Percentiles rank a stretch among this genome's conserved stretches.
Conservation (phyloP, 768 basidiomycete species). For the Suillus weaverae region DNA sequence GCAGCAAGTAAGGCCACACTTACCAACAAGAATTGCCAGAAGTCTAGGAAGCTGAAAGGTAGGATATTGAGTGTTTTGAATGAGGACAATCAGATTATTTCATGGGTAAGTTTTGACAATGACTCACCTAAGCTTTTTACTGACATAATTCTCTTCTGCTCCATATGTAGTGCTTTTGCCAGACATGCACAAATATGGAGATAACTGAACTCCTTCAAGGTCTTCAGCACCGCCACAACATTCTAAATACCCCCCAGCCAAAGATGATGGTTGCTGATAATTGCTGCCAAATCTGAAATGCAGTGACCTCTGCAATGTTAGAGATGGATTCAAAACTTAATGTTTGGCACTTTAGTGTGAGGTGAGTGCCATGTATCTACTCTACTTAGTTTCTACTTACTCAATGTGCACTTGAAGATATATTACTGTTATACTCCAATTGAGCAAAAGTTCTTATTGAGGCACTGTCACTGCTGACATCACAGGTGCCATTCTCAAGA, state of each 20-base stretch:
- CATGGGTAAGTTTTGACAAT: slow-evolving; percentile 15
- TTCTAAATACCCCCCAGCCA: slow-evolving; percentile 9
- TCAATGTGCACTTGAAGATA: too few relatives aligned
- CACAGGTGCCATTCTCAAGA: slow-evolving; percentile 13
- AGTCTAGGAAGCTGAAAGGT: slow-evolving; percentile 9
- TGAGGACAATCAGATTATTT: slow-evolving; percentile 16
- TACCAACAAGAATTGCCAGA: neutral
- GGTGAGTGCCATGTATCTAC: slow-evolving; percentile 15
- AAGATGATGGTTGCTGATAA: slow-evolving; percentile 21
- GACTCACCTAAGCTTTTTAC: too few relatives aligned
- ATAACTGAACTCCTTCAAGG: slow-evolving; percentile 16
- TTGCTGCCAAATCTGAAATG: slow-evolving; percentile 19
- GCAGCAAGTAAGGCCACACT: slow-evolving; percentile 14
- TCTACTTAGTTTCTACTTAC: too few relatives aligned
- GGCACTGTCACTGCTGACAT: slow-evolving; percentile 11
- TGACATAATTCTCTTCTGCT: too few relatives aligned
- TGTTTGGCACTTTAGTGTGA: slow-evolving; percentile 21
- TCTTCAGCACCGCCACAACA: slow-evolving; percentile 9
- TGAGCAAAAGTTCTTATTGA: slow-evolving; percentile 9
- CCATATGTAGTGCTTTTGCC: slow-evolving; percentile 20
- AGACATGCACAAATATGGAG: slow-evolving; percentile 14
- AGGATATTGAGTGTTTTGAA: slow-evolving; percentile 18
- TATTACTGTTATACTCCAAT: slow-evolving; percentile 12
- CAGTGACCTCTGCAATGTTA: slow-evolving; percentile 10
- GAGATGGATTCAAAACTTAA: slow-evolving; percentile 7